phyloP scores from a whole-genome alignment of 169 alveolate species.

The Cystoisospora suis region DNA sequence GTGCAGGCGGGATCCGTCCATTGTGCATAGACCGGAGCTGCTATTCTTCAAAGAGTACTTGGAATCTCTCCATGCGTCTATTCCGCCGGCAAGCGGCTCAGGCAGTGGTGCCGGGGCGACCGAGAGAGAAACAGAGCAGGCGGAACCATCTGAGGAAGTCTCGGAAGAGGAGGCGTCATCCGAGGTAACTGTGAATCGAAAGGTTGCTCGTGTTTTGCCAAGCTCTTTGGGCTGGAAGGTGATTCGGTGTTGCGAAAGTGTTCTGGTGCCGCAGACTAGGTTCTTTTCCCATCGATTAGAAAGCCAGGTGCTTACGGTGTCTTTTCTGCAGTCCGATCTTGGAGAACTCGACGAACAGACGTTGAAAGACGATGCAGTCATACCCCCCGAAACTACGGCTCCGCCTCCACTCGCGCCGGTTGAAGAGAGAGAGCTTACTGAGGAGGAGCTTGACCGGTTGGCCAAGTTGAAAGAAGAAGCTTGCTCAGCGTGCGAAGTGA shows the following conservation, averaged over 20 bases:
- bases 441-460: constrained; percentile 70
- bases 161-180: background rate
- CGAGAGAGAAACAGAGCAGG: background rate
- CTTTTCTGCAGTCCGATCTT: constrained; percentile 56
- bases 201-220: background rate
- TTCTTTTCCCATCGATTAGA: too few species aligned
- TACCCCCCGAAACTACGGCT: constrained; percentile 69
- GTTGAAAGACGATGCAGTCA: constrained; percentile 66
- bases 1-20: constrained; percentile 70
- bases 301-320: too few species aligned
- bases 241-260: too few species aligned
- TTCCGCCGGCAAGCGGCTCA: constrained; percentile 39
- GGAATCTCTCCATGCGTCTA: constrained; percentile 68
- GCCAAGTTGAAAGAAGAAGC: constrained; percentile 75
- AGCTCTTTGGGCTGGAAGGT: too few species aligned
- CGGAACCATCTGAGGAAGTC: background rate
- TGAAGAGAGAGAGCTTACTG: constrained; percentile 75
- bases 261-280: too few species aligned
- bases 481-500: constrained; percentile 54
- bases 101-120: background rate
- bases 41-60: constrained; percentile 72
- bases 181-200: background rate
- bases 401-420: constrained; percentile 76
- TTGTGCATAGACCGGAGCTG: constrained; percentile 74
- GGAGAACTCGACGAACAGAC: constrained; percentile 69